Conservation (phyloP, 768 basidiomycete genomes). For the Psilocybe cyanescens region DNA sequence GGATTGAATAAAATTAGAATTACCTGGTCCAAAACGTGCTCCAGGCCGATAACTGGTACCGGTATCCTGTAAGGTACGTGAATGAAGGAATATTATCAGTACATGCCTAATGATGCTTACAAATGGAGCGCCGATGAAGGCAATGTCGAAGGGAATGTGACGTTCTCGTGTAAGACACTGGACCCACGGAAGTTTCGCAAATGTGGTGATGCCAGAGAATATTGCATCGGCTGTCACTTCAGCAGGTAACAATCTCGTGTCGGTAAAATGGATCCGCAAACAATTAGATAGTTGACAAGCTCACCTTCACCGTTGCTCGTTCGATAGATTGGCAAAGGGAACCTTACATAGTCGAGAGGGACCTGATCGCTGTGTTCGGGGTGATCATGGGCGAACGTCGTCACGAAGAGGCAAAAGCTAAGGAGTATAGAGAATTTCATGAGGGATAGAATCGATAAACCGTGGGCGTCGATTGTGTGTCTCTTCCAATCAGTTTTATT, state of each 20-base stretch:
- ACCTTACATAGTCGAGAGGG: conserved; percentile 69
- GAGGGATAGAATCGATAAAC: conserved; percentile 1
- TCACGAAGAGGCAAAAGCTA: conserved; percentile 27
- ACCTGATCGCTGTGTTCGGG: conserved; percentile 55
- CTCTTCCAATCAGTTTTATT: not conserved
- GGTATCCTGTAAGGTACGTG: conserved; percentile 50
- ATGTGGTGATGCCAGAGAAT: conserved; percentile 84
- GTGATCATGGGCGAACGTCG: conserved; percentile 30
- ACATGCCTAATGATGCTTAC: conserved; percentile 39
- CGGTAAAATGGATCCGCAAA: not conserved
- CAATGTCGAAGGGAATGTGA: conserved; percentile 71
- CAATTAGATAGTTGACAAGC: not conserved
- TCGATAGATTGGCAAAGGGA: conserved; percentile 64
- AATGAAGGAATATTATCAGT: not conserved
- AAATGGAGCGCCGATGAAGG: conserved; percentile 81
- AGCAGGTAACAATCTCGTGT: not conserved
- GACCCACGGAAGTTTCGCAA: conserved; percentile 86
- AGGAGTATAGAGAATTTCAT: conserved; percentile 25
- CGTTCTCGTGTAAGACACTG: conserved; percentile 73
- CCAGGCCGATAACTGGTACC: conserved; percentile 82
- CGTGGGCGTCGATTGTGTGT: not conserved
- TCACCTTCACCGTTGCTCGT: conserved; percentile 60
- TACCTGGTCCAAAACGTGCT: conserved; percentile 79
- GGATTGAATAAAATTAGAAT: conserved; percentile 1
- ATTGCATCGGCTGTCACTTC: conserved; percentile 78